Conservation (phyloP, 2,329 filamentous ascomycete genomes). For the Ascochyta viciae-villosae region DNA sequence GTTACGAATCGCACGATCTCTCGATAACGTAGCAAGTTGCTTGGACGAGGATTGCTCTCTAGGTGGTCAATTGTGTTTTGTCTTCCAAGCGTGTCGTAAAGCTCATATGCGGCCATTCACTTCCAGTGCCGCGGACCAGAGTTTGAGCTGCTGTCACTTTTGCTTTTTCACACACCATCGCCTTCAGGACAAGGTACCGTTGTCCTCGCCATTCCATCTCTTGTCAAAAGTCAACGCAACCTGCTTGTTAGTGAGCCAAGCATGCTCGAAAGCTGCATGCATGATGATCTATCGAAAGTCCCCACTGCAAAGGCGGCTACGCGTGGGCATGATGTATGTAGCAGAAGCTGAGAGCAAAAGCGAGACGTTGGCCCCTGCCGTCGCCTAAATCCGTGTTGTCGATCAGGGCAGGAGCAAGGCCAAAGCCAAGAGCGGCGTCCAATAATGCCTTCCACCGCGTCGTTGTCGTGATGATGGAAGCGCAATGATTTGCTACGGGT, state of each 20-base stretch:
- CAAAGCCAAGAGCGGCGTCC: neutral
- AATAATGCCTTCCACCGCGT: neutral
- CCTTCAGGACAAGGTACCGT: neutral
- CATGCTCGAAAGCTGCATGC: neutral
- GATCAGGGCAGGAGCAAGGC: constrained; percentile 6
- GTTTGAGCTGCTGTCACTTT: constrained; percentile 5
- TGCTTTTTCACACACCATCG: constrained; percentile 7
- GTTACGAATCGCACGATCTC: neutral
- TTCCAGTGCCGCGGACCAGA: neutral
- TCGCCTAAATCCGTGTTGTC: constrained; percentile 1
- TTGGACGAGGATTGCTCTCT: neutral
- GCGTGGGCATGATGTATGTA: neutral
- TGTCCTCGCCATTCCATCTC: constrained; percentile 4
- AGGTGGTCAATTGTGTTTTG: neutral
- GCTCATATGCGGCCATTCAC: neutral
- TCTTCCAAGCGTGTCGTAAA: neutral
- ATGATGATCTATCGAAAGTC: constrained; percentile 5
- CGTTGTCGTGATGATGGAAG: neutral
- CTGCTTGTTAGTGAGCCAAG: neutral
- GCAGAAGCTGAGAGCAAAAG: constrained; percentile 2
- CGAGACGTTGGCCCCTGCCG: constrained; percentile 1
- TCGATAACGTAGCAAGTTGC: neutral
- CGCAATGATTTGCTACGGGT: constrained; percentile 1
- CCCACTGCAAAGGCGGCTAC: neutral
- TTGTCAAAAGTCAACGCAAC: neutral